These are phyloP conservation scores for Microbotryum lychnidis-dioicae DNA, from an alignment of 1,284 basidiomycete genomes.

Conservation along the genomic window DNA sequence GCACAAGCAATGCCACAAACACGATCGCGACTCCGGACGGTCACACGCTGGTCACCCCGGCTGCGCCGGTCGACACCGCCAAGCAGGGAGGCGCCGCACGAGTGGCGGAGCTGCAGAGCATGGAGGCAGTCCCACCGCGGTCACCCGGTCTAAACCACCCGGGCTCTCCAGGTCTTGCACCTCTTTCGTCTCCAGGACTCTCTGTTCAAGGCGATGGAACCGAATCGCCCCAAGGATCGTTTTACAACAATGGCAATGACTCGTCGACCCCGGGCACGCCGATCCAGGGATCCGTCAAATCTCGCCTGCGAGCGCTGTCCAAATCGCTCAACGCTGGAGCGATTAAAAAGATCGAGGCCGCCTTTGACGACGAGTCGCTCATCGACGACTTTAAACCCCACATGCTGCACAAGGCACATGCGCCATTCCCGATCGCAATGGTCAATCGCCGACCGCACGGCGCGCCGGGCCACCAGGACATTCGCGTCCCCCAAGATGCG, in stretches of 20 bases:
- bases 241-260: constrained; percentile 7
- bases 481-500: constrained; percentile 60
- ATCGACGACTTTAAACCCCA: constrained; percentile 49
- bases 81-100: too few relatives aligned
- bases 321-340: constrained; percentile 42
- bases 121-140: too few relatives aligned
- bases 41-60: too few relatives aligned
- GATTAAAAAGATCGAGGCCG: constrained; percentile 44
- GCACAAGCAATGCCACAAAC: too few relatives aligned
- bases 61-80: too few relatives aligned
- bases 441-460: constrained; percentile 62
- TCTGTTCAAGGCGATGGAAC: neutral
- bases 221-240: neutral
- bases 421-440: constrained; percentile 54
- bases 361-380: constrained; percentile 45
- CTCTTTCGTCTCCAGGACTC: too few relatives aligned
- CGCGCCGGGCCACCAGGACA: constrained; percentile 50
- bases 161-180: too few relatives aligned
- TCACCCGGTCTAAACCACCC: too few relatives aligned
- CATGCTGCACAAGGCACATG: constrained; percentile 52
- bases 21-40: too few relatives aligned
- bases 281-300: constrained; percentile 2
- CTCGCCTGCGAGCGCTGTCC: constrained; percentile 28
- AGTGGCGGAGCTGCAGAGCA: too few relatives aligned
- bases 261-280: constrained; percentile 10